Base-by-base conservation (phyloP, 805 yeast species). In the Suhomyces sp. region DNA sequence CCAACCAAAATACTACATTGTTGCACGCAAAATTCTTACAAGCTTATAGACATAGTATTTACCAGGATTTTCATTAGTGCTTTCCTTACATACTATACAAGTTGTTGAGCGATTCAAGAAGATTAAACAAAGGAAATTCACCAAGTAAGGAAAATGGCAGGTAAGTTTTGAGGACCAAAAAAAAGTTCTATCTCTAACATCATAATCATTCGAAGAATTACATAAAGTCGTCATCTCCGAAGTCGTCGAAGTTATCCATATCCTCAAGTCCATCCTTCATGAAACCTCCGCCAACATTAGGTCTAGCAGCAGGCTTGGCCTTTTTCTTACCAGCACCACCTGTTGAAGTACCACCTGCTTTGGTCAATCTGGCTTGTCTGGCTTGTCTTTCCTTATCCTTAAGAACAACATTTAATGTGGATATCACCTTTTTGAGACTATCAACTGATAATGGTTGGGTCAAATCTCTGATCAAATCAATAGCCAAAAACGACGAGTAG, bases 261-360 rank as follows among this genome's bases (percentile, higher is more conserved):
- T 80, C 88, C 58, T 82, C 83, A 39, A 78, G 77, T 48, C 74
- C 75, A 62, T 85, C 90, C 70, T 86, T 86, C 78, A 85, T 87
- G 72, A 79, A 79, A 8, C 65, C 64, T 4, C 72, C 66, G 46
- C 82, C 69, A 46, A 71, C 72, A 56, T 74, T 82, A 48, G 87
- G 76, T 67, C 85, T 86, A 44, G 89, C 86, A 51, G 83, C 71
- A 52, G 89, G 86, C 71, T 87, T 87, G 53, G 90, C 97, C 83
- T 92, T 93, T 83, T 87, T 87, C 81, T 92, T 91, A 72, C 96
- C 96, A 37, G 96, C 94, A 67, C 97, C 97, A 62, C 96, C 96
- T 21, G 89, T 82, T 39, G 93, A 83, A 24, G 96, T 87, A 57
- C 93, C 94, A 56, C 94, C 93, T 50, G 89, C 79, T 67, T 85